Evolutionary conservation across 108 stramenopile species (phyloP).

Genomic region (Chaetoceros tenuissimus): DNA sequence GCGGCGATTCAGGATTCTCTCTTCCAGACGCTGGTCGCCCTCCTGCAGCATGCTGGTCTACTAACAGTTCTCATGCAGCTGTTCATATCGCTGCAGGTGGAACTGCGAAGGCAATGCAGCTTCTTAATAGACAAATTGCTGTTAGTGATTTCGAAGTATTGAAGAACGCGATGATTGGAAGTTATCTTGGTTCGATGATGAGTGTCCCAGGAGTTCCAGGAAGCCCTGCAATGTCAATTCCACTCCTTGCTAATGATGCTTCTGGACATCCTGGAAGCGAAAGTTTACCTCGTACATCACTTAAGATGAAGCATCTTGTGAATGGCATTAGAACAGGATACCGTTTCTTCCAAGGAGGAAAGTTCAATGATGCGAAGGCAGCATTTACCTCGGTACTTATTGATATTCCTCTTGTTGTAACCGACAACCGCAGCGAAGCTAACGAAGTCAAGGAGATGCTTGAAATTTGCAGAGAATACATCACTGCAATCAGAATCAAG

Average conservation of each 20-base stretch:
- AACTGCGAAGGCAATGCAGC: slow-evolving; percentile 90
- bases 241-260: slow-evolving; percentile 79
- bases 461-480: slow-evolving; percentile 90
- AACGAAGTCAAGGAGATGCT: slow-evolving; percentile 94
- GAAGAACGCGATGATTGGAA: slow-evolving; percentile 67
- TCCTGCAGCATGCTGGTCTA: slow-evolving; percentile 79
- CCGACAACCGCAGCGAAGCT: slow-evolving; percentile 70
- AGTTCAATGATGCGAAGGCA: slow-evolving; percentile 85
- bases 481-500: slow-evolving; percentile 95
- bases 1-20: slow-evolving; percentile 65
- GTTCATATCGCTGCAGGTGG: slow-evolving; percentile 97
- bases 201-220: slow-evolving; percentile 85
- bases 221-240: slow-evolving; percentile 59
- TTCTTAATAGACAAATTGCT: slow-evolving; percentile 96
- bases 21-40: slow-evolving; percentile 88
- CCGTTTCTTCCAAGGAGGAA: slow-evolving; percentile 88
- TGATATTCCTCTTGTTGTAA: slow-evolving; percentile 85
- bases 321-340: slow-evolving; percentile 85
- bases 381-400: slow-evolving; percentile 68
- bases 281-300: slow-evolving; percentile 68
- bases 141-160: slow-evolving; percentile 88
- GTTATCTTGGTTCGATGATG: slow-evolving; percentile 78
- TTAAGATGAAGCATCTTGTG: slow-evolving; percentile 54
- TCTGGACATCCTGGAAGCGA: slow-evolving; percentile 69
- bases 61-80: slow-evolving; percentile 91